Base-by-base conservation (phyloP, 371 early-diverging fungal species). In the Mycotypha africana region DNA sequence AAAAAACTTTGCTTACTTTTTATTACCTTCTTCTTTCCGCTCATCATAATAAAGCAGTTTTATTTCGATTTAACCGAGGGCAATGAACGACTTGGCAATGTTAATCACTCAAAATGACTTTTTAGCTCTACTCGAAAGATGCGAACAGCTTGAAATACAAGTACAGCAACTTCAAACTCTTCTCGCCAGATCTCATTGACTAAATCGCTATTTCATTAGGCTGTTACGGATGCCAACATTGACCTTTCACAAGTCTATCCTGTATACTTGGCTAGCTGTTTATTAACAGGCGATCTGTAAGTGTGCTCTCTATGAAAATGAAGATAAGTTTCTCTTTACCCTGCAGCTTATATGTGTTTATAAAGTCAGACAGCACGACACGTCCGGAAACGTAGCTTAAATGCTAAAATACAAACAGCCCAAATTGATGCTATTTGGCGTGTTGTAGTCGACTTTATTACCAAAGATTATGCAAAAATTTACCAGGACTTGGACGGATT, bases 371-470 rank as follows among this genome's bases (percentile, higher is more conserved):
- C 53, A 14, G 62, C 62, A 30, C 47, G 59, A 14, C 47, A 51
- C 38, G 40, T 65, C 25, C 62, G 62, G 11, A 61, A 65, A 25
- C 52, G 66, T 34, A 52, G 58, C 25, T 35, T 55, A 10, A n/a
- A 22, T 14, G 16, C 21, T 11, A 39, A 41, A 10, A 15, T 21
- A 16, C 23, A 19, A 9, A 38, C 53, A 23, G 41, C 45, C 9
- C 56, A 65, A 43, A 53, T 61, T 1, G 53, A 61, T 24, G 58
- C 58, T 14, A 53, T 58, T 8, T 65, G 66, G 66, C 25, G 34
- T 10, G 39, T 58, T 2, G 42, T 50, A 25, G 48, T 43, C 3
- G 42, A 54, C 16, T 25, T 61, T 11, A 52, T 52, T 32, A 39
- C 52, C 12, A 58, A 58, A 12, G 28, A 33, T 2, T 65, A 61